phyloP scores from a whole-genome alignment of 768 basidiomycete genomes.

The Phaeotremella skinneri region DNA sequence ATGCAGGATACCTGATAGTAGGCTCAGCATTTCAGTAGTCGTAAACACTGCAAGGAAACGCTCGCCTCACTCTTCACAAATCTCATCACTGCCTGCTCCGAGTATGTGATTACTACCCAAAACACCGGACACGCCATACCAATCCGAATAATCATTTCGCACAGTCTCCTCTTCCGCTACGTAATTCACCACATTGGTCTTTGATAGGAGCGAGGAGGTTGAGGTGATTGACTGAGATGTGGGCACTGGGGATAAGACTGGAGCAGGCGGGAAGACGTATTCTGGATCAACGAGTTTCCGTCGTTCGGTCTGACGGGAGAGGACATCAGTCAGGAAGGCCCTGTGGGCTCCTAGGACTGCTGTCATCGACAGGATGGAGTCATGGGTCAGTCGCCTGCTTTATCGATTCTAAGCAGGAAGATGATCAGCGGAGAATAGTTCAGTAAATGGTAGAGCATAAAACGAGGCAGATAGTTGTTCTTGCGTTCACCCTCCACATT shows the following conservation, averaged over 20 bases:
- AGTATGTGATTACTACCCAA: constrained; percentile 93
- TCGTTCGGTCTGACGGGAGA: constrained; percentile 20
- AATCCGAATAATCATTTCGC: constrained; percentile 87
- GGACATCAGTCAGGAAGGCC: constrained; percentile 19
- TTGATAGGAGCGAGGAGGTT: constrained; percentile 19
- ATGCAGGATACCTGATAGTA: constrained; percentile 81
- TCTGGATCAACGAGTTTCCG: constrained; percentile 14
- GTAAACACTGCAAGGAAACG: neutral
- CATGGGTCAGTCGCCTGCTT: too few species aligned
- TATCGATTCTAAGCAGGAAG: too few species aligned
- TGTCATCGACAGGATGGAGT: too few species aligned
- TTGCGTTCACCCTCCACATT: neutral
- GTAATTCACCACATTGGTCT: constrained; percentile 60
- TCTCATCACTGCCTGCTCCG: constrained; percentile 78
- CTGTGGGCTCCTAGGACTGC: constrained; percentile 22
- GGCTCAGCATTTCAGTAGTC: neutral
- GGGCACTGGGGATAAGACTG: neutral
- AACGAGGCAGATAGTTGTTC: too few species aligned
- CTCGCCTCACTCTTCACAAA: constrained; percentile 86
- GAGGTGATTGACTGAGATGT: constrained; percentile 3
- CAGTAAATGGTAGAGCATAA: too few species aligned
- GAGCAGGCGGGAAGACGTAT: constrained; percentile 10
- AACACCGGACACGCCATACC: constrained; percentile 85
- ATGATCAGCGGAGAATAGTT: too few species aligned
- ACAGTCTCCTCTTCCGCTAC: constrained; percentile 94